phyloP scores from a whole-genome alignment of 202 grass and related monocot genomes.

The Carex arenaria region DNA sequence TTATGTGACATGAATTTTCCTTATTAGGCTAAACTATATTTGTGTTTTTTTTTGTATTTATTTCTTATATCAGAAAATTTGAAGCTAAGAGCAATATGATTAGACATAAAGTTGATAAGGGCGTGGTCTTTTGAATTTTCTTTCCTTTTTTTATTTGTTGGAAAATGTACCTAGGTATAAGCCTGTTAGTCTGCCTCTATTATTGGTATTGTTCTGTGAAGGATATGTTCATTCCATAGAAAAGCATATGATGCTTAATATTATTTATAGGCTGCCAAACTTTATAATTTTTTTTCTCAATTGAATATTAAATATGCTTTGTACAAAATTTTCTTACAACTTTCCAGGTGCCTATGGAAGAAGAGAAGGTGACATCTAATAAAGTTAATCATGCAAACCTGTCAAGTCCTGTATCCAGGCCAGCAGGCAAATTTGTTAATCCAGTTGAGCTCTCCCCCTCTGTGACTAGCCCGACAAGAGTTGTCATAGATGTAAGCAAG shows the following conservation, averaged over 20 bases:
- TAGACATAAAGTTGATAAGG: slow-evolving; percentile 45
- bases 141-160: slow-evolving; percentile 14
- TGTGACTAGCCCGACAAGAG: slow-evolving; percentile 39
- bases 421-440: slow-evolving; percentile 46
- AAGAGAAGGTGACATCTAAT: slow-evolving; percentile 50
- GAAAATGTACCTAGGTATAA: slow-evolving; percentile 6
- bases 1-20: slow-evolving; percentile 4
- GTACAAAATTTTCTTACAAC: slow-evolving; percentile 4
- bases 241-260: neutral
- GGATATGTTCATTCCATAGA: neutral
- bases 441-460: slow-evolving; percentile 31
- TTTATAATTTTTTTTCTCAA: neutral
- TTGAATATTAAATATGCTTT: slow-evolving; percentile 13
- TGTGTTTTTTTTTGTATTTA: slow-evolving; percentile 3
- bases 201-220: neutral
- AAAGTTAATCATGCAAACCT: slow-evolving; percentile 37
- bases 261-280: neutral
- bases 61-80: slow-evolving; percentile 45
- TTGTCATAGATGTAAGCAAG: slow-evolving; percentile 31
- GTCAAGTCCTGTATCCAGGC: slow-evolving; percentile 33
- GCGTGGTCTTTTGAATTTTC: slow-evolving; percentile 34
- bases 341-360: slow-evolving; percentile 64
- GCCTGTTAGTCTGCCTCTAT: neutral
- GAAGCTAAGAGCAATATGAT: slow-evolving; percentile 31
- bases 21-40: slow-evolving; percentile 13